Base-by-base conservation (phyloP, 805 yeast genomes). In the Hanseniaspora clermontiae region DNA sequence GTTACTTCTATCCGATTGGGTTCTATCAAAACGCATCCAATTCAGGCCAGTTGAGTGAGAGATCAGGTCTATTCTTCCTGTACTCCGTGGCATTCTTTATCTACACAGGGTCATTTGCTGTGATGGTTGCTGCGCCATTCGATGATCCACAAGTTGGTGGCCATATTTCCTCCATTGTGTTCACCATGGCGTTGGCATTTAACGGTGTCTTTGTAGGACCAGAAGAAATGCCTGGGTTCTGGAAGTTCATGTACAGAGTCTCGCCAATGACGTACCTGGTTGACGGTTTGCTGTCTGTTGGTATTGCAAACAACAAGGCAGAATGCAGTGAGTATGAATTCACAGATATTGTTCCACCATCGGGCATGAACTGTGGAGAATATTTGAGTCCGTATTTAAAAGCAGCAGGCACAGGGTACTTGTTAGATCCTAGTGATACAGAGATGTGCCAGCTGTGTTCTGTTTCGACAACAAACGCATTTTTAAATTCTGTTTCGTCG, bases 1-100 rank as follows among this genome's bases (percentile, higher is more conserved):
- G 77, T 60, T 81, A 78, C 66, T 87, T 86, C 72, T 87, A 84
- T 64, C 90, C 93, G n/a, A 77, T 82, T 66, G 80, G 88, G 32
- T 74, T 84, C 63, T 74, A 81, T 68, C 60, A 64, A 19, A 83
- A 84, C 66, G 88, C 91, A n/a, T 66, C 75, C 8, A 72, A 75
- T 9, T 66, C 87, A 53, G 72, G 64, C 46, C 64, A 72, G 56
- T 67, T 73, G 39, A 72, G 73, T 57, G 75, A 74, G 60, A 72
- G 85, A 64, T 85, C 84, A 60, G 83, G 77, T 15, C 64, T 78
- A 53, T 74, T 74, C 69, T 77, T 79, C 79, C 61, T 77, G 55
- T 65, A 63, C 49, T 60, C 72, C 19, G 63, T 66, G 59, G 72
- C 74, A 45, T 82, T 77, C 72, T 82, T 70, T 64, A 66, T 82